A percentile compares a stretch with the other conserved stretches of the same genome.
These are phyloP conservation scores for Podaxis pistillaris DNA, from an alignment of 768 basidiomycete species.

Conservation along the genomic window DNA sequence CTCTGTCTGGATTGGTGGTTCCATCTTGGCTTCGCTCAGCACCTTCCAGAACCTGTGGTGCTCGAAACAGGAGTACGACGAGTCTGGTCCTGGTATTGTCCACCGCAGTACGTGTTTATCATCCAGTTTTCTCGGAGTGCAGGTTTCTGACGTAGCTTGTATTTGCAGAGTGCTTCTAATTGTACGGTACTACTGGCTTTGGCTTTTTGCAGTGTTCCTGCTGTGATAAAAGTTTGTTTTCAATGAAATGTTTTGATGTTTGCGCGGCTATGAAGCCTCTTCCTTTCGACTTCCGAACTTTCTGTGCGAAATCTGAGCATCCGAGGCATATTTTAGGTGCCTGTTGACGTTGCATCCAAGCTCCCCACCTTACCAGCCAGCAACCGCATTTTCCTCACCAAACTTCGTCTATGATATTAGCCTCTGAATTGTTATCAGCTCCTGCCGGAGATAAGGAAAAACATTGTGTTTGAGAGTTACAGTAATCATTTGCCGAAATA, in stretches of 20 bases:
- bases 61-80: conserved; percentile 91
- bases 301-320: no score
- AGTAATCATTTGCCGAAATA: no score
- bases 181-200: not conserved
- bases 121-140: not conserved
- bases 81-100: conserved; percentile 75
- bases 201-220: not conserved
- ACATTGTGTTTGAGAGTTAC: no score
- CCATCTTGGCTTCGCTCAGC: conserved; percentile 82
- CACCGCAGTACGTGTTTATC: conserved; percentile 61
- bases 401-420: no score
- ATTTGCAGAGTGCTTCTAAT: conserved; percentile 32
- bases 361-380: no score
- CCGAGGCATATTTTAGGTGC: no score
- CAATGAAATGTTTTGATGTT: not conserved
- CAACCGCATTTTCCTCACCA: no score
- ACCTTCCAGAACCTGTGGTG: conserved; percentile 99
- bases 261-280: not conserved
- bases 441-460: no score
- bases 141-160: not conserved
- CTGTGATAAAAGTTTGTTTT: no score
- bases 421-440: no score
- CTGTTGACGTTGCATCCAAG: no score
- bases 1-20: conserved; percentile 94
- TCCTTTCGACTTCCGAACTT: not conserved